These are phyloP conservation scores for Rhizophagus clarus DNA, from an alignment of 192 early-diverging fungal genomes.

Conservation along the genomic window DNA sequence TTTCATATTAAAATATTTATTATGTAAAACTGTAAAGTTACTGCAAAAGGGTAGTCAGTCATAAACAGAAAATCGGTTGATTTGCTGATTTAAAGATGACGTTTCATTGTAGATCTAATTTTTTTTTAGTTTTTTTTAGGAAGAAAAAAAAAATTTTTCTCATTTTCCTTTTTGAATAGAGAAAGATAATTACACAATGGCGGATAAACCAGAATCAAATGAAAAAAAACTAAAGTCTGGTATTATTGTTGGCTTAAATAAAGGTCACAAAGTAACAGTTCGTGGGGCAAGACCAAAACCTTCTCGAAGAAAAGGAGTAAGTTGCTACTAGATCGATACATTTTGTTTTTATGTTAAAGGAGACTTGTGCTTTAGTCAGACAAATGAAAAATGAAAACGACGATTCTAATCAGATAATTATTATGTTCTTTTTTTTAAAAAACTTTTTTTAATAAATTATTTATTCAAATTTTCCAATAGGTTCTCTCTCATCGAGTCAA, in stretches of 20 bases:
- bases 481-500: conserved; percentile 73
- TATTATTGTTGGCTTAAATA: conserved; percentile 88
- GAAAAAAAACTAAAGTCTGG: conserved; percentile 64
- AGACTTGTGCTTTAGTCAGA: too few relatives aligned
- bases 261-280: conserved; percentile 86
- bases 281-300: conserved; percentile 71
- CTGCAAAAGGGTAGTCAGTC: too few relatives aligned
- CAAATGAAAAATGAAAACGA: too few relatives aligned
- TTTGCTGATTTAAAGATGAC: too few relatives aligned
- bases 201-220: conserved; percentile 45
- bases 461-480: conserved; percentile 37
- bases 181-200: conserved; percentile 42
- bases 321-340: conserved; percentile 38
- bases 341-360: background rate
- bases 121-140: too few relatives aligned
- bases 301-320: conserved; percentile 81
- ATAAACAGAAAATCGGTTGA: too few relatives aligned
- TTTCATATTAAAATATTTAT: too few relatives aligned
- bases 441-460: background rate
- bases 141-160: too few relatives aligned
- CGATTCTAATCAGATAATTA: background rate
- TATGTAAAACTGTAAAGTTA: too few relatives aligned
- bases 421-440: background rate
- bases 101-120: too few relatives aligned
- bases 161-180: background rate